Base-by-base conservation (phyloP, 345 rosid species). In the Dovyalis caffra region DNA sequence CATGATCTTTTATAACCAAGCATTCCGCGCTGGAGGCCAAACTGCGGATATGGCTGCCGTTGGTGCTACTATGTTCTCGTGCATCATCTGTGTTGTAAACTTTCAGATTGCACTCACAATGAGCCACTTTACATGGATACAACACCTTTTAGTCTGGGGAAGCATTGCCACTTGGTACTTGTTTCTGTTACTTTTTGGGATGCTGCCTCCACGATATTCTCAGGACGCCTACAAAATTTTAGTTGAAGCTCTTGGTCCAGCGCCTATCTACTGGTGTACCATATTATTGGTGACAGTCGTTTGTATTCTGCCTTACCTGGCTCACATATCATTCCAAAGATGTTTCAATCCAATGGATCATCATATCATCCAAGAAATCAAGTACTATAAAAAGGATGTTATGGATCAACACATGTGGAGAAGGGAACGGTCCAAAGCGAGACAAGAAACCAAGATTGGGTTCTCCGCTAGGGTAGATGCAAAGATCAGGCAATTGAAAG, bases 51-150 rank as follows among this genome's bases (percentile, higher is more conserved):
- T 95, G 94, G 88, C 90, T 21, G 88, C 86, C 5, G 84, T 95
- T 8, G 99, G 99, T 53, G 86, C 99, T 5, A 87, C 97, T 3
- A 95, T 93, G 95, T 93, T 91, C 90, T 91, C 99, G 38, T 89
- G 97, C 88, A 90, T 95, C 63, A 89, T 95, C 28, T 91, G 97
- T 90, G 91, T 90, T 11, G 97, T 88, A 45, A 95, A 95, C 75
- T 91, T 87, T 80, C 98, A 95, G 81, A 93, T 95, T 31, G 96
- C 99, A 0, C 89, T 95, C 60, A 91, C 92, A 0, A 87, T 95
- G 86, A 90, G 95, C 74, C 98, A 95, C 84, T 95, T 93, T 86
- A 93, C 99, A 63, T 93, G 98, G 95, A 91, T 93, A 83, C 99
- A 95, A 68, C 98, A 95, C 70, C 82, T 93, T 70, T 76, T 95